Evolutionary conservation across 805 yeast genomes (phyloP), one percentile per base, ranked within the genome.

Genomic region (Yarrowia sp.): DNA sequence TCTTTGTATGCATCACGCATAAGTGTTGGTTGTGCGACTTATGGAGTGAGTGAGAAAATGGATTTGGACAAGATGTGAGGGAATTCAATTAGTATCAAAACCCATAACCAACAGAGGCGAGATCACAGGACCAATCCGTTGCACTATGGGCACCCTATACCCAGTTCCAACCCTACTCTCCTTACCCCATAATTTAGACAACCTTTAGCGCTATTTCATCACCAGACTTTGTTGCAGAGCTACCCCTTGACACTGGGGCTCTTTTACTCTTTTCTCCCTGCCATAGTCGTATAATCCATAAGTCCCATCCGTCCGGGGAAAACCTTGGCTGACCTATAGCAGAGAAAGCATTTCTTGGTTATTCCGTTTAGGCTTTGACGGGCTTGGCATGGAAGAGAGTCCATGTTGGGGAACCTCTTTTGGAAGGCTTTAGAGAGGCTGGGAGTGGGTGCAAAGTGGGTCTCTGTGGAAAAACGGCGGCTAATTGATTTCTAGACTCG

Each of bases 231-330:
- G 19, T 46, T 32, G 19, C 50, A 11, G 9, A 46, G 32, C 50
- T 46, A 46, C 52, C 52, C 52, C 52, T 48, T 48, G 36, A 12
- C 52, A 14, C 9, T 38, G 40, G 40, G 32, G 32, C 19, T 19
- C 19, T 19, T 19, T 19, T 19, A 19, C 19, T 26, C 32, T 26
- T 38, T 11, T 8, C 3, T 2, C 40, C 12, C 10, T 9, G 10
- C 12, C 22, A 49, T 32, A 52, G 58, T 52, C 58, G 42, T 35
- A 48, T 36, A 36, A 52, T 16, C 55, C 42, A 52, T 52, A 38
- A 50, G 59, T 53, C 46, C 61, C 63, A 56, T 56, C 63, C 40
- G 63, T 56, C 63, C 63, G 63, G 63, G 63, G 63, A 56, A 55
- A 56, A 56, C 48, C 48, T 56, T 41, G 48, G 19, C 10, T 8